These are phyloP conservation scores for Sinapis alba DNA, from an alignment of 441 rosid genomes.

Conservation along the genomic window DNA sequence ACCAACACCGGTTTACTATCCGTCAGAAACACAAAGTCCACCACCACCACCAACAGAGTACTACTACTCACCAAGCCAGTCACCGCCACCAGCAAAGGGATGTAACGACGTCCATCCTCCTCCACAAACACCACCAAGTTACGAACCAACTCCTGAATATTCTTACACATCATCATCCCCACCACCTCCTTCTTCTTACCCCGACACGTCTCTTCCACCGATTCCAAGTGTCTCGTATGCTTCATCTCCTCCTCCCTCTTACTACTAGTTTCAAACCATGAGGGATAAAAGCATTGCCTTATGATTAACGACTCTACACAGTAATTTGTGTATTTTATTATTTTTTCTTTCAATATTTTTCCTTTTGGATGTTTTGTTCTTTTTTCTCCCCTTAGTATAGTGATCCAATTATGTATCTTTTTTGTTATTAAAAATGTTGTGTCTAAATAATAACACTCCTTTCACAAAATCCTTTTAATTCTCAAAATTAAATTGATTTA, in stretches of 20 bases:
- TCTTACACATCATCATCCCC: constrained; percentile 42
- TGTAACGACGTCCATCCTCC: constrained; percentile 37
- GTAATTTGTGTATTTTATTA: constrained; percentile 36
- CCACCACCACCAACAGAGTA: constrained; percentile 40
- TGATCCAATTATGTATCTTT: background rate
- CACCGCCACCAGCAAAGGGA: constrained; percentile 48
- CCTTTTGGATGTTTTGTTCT: constrained; percentile 28
- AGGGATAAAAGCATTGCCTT: constrained; percentile 13
- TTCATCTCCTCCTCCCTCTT: constrained; percentile 56
- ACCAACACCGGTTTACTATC: constrained; percentile 32
- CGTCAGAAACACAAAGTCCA: constrained; percentile 23
- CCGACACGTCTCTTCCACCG: constrained; percentile 48
- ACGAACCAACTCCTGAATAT: constrained; percentile 37
- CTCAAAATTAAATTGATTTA: background rate
- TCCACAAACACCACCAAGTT: constrained; percentile 45
- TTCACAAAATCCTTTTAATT: background rate
- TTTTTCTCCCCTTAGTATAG: background rate
- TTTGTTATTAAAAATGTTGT: constrained; percentile 6
- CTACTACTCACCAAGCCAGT: constrained; percentile 38
- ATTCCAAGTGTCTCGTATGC: constrained; percentile 50
- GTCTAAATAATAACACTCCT: constrained; percentile 3
- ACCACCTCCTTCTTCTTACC: constrained; percentile 34
- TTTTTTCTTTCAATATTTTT: constrained; percentile 1
- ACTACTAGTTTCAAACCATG: constrained; percentile 42
- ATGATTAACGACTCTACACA: constrained; percentile 34